These are phyloP conservation scores for Rossbeevera mucosa DNA, from an alignment of 768 basidiomycete genomes.

Conservation along the genomic window DNA sequence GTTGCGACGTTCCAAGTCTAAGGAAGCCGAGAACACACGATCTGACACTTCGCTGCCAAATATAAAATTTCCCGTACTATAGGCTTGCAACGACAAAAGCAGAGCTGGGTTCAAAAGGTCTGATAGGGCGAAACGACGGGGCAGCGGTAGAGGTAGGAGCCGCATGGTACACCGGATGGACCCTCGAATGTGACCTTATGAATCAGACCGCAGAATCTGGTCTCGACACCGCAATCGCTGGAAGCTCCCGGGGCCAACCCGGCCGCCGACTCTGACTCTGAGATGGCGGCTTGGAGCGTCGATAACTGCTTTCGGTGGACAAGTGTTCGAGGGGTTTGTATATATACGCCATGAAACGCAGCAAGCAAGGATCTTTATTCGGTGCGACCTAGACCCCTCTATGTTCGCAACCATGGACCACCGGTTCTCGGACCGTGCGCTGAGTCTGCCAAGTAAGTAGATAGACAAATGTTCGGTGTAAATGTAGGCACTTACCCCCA, in stretches of 20 bases:
- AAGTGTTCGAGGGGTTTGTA: not conserved
- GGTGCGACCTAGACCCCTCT: not conserved
- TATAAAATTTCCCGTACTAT: not conserved
- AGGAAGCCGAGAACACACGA: not conserved
- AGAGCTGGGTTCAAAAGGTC: not conserved
- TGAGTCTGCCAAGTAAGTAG: not conserved
- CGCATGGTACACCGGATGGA: not conserved
- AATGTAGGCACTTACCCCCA: not conserved
- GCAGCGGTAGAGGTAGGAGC: not conserved
- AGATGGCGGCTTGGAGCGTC: too few relatives aligned
- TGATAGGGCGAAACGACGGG: not conserved
- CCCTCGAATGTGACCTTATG: not conserved
- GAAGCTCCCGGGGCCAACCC: not conserved
- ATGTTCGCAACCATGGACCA: not conserved
- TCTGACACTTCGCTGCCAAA: not conserved
- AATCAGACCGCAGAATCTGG: slow-evolving; percentile 8
- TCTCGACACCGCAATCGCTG: not conserved
- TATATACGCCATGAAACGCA: not conserved
- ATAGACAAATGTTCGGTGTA: not conserved
- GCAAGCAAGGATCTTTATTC: not conserved
- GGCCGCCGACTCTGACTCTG: not conserved
- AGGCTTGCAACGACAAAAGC: not conserved
- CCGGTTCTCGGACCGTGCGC: slow-evolving; percentile 5
- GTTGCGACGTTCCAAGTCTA: not conserved
- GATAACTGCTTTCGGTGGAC: not conserved